Base-by-base conservation (phyloP, 106 monocot species). In the Narthecium ossifragum region DNA sequence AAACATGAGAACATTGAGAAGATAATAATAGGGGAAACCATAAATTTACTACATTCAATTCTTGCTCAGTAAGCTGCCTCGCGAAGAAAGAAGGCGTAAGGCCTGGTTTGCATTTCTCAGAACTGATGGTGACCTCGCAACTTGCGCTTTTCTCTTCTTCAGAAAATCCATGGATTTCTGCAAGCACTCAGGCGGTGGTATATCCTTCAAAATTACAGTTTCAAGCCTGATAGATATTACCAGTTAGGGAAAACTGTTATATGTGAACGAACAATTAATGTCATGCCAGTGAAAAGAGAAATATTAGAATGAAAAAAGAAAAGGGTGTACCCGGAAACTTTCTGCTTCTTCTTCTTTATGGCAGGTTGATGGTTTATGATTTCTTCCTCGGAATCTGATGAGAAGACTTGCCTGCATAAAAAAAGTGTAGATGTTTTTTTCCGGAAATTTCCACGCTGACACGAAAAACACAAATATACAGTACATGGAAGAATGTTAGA, bases 121-220 rank as follows among this genome's bases (percentile, higher is more conserved):
- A 46, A 75, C 63, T 6, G 86, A 68, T 10, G 36, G 38, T 5
- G 94, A 96, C 38, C 90, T 80, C 8, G 83, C 50, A 22, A 89
- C 89, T 51, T 74, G 80, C 64, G 75, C 62, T 57, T 86, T 96
- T 55, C 94, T 86, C 72, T 47, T 83, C 68, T 84, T 86, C 70
- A 96, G 32, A 43, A 90, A 96, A 20, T 83, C 86, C 43, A 83
- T 47, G 51, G 94, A 86, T 59, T 70, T 76, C 47, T 76, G 50
- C 51, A 72, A 34, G 60, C 83, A 83, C 21, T 78, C 68, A 1
- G 94, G 43, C 6, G 77, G 72, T 0, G 78, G 77, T 18, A 96
- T 66, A 12, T 86, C 75, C 34, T 77, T 78, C 34, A 96, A 67
- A 63, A 90, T 46, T 33, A 96, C 59, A 8, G 90, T 73, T 46